phyloP scores from a whole-genome alignment of 176 grass and related monocot species.

The Sorghum bicolor region DNA sequence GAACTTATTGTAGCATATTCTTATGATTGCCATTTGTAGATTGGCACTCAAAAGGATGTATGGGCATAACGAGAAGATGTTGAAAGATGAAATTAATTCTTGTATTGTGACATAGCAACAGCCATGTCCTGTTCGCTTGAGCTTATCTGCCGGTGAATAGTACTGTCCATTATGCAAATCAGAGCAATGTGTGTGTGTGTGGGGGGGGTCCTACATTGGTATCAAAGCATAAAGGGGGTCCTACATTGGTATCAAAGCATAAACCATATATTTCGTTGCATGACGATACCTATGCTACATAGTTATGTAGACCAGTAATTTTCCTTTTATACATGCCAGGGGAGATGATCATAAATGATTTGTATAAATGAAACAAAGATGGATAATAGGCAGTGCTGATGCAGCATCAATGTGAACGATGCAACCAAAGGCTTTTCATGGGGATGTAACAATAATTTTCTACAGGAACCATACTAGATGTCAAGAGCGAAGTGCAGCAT shows the following conservation, averaged over 20 bases:
- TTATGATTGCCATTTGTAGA: neutral
- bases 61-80: neutral
- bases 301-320: neutral
- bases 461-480: too few species aligned
- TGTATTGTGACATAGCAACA: neutral
- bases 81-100: neutral
- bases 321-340: too few species aligned
- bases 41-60: neutral
- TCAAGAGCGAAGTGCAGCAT: too few species aligned
- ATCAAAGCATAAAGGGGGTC: neutral
- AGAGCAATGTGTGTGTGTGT: neutral
- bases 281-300: neutral
- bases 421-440: too few species aligned
- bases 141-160: too few species aligned
- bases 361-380: too few species aligned
- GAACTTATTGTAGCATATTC: neutral
- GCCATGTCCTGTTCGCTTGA: neutral
- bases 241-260: neutral
- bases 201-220: neutral
- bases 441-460: too few species aligned
- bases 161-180: neutral
- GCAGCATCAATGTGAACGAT: too few species aligned
- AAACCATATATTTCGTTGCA: neutral
- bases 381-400: too few species aligned
- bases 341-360: too few species aligned